Conservation (phyloP, 768 basidiomycete species). For the Podaxis sp. region DNA sequence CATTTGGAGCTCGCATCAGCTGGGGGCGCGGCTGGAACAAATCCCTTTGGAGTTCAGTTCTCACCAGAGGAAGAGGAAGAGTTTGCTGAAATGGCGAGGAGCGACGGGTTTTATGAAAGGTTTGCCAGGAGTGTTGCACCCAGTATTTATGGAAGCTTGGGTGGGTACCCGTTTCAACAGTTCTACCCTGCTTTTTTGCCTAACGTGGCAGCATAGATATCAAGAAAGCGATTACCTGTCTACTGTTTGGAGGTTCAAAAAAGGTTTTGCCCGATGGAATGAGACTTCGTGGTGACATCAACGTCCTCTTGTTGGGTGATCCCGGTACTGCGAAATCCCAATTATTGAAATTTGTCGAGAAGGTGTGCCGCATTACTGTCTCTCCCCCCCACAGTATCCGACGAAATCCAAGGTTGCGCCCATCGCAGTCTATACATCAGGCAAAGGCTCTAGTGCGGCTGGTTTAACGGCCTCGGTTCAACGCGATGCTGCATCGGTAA, state of each 20-base stretch:
- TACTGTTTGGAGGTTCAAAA: slow-evolving; percentile 97
- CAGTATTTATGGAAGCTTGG: slow-evolving; percentile 93
- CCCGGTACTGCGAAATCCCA: slow-evolving; percentile 99
- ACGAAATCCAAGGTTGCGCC: slow-evolving; percentile 72
- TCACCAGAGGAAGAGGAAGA: slow-evolving; percentile 97
- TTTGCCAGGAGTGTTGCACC: slow-evolving; percentile 95
- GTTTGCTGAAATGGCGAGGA: slow-evolving; percentile 86
- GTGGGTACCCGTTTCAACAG: slow-evolving; percentile 36
- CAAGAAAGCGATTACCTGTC: slow-evolving; percentile 94
- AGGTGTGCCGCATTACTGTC: slow-evolving; percentile 40
- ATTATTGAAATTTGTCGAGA: slow-evolving; percentile 97
- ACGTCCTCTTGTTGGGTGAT: slow-evolving; percentile 93
- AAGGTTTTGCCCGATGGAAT: slow-evolving; percentile 97
- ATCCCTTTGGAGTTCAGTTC: slow-evolving; percentile 87
- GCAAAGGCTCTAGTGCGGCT: slow-evolving; percentile 97
- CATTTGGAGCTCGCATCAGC: slow-evolving; percentile 90
- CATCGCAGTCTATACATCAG: slow-evolving; percentile 97
- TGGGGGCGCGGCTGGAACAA: slow-evolving; percentile 66
- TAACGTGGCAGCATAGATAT: slow-evolving; percentile 63
- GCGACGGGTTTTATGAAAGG: slow-evolving; percentile 87
- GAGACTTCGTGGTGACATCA: slow-evolving; percentile 96
- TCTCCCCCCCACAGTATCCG: slow-evolving; percentile 4
- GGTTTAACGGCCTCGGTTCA: slow-evolving; percentile 98
- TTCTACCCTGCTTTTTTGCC: not conserved
- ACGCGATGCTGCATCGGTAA: slow-evolving; percentile 84